Evolutionary conservation across 345 rosid species (phyloP).

Genomic region (Gossypium arboreum): DNA sequence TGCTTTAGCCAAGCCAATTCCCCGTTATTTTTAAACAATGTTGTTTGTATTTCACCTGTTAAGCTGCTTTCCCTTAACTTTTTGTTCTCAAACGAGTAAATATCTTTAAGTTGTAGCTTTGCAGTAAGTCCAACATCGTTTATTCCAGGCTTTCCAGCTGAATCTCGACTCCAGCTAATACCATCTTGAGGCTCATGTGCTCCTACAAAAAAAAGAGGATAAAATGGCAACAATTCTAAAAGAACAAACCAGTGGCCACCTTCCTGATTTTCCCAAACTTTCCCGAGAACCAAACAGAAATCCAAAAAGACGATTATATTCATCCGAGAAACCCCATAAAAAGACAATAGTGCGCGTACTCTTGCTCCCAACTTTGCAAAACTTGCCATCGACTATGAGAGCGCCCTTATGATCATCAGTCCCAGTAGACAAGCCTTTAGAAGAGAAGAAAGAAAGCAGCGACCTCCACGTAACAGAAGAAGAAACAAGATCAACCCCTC

Average conservation of each 20-base stretch:
- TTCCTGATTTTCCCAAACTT: neutral
- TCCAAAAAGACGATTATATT: neutral
- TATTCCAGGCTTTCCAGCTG: slow-evolving; percentile 8
- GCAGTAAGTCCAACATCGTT: slow-evolving; percentile 12
- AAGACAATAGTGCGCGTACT: slow-evolving; percentile 31
- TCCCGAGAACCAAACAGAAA: slow-evolving; percentile 5
- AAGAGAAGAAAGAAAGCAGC: slow-evolving; percentile 65
- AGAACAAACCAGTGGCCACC: neutral
- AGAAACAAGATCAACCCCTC: slow-evolving; percentile 60
- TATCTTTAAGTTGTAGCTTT: slow-evolving; percentile 12
- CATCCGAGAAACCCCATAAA: neutral
- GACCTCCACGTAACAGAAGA: slow-evolving; percentile 79
- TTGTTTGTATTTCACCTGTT: slow-evolving; percentile 31
- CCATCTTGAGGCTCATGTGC: slow-evolving; percentile 23
- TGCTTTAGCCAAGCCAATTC: neutral
- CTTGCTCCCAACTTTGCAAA: slow-evolving; percentile 50
- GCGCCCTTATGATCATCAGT: slow-evolving; percentile 38
- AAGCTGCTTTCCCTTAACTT: slow-evolving; percentile 39
- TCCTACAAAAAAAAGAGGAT: slow-evolving; percentile 22
- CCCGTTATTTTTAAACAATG: no score
- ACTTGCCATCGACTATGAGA: slow-evolving; percentile 70
- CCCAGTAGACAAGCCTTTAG: slow-evolving; percentile 77
- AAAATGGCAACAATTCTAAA: neutral
- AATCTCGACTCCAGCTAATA: slow-evolving; percentile 4
- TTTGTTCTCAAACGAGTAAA: slow-evolving; percentile 30